Percentiles rank a stretch among this genome's conserved stretches.
phyloP scores from a whole-genome alignment of 164 flowering plant genomes.

The Saururus chinensis region DNA sequence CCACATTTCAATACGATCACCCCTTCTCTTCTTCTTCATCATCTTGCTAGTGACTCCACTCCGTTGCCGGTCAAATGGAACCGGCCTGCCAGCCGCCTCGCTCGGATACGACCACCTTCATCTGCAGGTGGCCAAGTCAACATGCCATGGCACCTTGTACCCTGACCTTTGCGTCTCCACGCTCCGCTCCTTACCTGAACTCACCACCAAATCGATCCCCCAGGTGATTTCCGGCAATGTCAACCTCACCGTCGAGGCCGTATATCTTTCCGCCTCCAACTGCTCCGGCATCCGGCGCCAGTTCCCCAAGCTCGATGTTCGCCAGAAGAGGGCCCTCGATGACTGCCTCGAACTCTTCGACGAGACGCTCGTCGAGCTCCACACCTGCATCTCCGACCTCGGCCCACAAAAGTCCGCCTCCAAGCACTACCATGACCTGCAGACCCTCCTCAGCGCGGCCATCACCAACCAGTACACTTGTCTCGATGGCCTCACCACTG shows the following conservation, averaged over 20 bases:
- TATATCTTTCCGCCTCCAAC: constrained; percentile 30
- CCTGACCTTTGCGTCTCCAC: constrained; percentile 66
- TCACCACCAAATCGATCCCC: constrained; percentile 34
- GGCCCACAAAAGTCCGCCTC: constrained; percentile 11
- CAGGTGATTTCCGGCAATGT: constrained; percentile 37
- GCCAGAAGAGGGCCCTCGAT: constrained; percentile 38
- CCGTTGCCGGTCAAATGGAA: neutral
- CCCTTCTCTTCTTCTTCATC: neutral
- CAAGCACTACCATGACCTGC: constrained; percentile 28
- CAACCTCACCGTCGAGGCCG: constrained; percentile 32
- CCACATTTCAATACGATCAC: no score
- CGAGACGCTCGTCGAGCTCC: constrained; percentile 38
- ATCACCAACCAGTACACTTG: constrained; percentile 86
- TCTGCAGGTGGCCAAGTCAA: constrained; percentile 34
- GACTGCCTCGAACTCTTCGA: constrained; percentile 72
- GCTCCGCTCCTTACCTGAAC: constrained; percentile 44
- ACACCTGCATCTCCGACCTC: constrained; percentile 27
- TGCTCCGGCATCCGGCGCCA: constrained; percentile 28
- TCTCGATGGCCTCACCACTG: constrained; percentile 61
- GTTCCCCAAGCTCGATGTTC: constrained; percentile 15
- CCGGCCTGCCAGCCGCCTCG: no score
- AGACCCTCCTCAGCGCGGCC: constrained; percentile 64
- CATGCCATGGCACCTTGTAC: constrained; percentile 62
- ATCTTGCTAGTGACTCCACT: neutral
- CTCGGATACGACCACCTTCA: constrained; percentile 20